Evolutionary conservation across 805 yeast genomes (phyloP).

Genomic region (Pichia kluyveri): DNA sequence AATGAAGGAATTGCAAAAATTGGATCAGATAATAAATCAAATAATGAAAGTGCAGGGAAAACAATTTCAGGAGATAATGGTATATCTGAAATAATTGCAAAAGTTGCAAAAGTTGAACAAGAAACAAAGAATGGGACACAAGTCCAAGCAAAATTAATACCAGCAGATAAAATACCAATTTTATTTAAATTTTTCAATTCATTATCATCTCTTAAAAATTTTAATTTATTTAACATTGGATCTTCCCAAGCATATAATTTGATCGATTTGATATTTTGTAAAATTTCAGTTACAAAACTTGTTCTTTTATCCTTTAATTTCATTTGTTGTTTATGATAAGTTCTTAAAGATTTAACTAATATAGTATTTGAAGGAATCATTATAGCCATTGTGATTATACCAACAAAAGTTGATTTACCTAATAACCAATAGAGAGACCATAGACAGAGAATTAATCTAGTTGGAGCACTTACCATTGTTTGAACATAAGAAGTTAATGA

Average conservation of each 20-base stretch:
- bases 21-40: slow-evolving; percentile 50
- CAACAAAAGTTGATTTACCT: slow-evolving; percentile 53
- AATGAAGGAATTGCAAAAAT: slow-evolving; percentile 50
- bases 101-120: slow-evolving; percentile 49
- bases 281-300: slow-evolving; percentile 47
- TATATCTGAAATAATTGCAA: slow-evolving; percentile 32
- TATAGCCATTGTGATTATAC: slow-evolving; percentile 40
- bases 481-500: slow-evolving; percentile 47
- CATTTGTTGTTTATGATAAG: slow-evolving; percentile 48
- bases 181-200: slow-evolving; percentile 44
- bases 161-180: slow-evolving; percentile 39
- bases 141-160: slow-evolving; percentile 49
- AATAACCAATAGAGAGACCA: slow-evolving; percentile 45
- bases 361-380: slow-evolving; percentile 51
- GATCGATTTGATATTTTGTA: slow-evolving; percentile 52
- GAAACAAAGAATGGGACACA: slow-evolving; percentile 59
- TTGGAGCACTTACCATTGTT: slow-evolving; percentile 49
- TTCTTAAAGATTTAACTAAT: slow-evolving; percentile 36
- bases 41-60: slow-evolving; percentile 58
- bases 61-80: slow-evolving; percentile 62
- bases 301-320: slow-evolving; percentile 52
- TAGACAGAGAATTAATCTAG: slow-evolving; percentile 44
- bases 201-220: slow-evolving; percentile 45
- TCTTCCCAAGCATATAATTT: slow-evolving; percentile 65
- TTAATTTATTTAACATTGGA: slow-evolving; percentile 47